Evolutionary conservation across 2,329 filamentous ascomycete species (phyloP), one percentile per base, ranked within the genome.

Genomic region (Fusarium metavorans): DNA sequence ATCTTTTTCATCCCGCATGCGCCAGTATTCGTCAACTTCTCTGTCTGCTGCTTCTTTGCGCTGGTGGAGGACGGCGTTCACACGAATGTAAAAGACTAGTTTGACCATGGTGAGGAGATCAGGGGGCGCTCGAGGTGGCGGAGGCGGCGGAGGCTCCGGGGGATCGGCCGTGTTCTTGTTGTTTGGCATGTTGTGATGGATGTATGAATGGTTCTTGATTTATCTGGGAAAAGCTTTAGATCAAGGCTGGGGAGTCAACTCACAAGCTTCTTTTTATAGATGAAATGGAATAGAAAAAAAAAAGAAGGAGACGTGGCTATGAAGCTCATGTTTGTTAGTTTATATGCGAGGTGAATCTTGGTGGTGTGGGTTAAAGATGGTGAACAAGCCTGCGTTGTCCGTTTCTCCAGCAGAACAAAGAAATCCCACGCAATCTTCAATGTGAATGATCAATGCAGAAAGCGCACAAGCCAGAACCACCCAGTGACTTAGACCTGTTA

Each of bases 21-120:
- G 62, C 16, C 18, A 11, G 16, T 61, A 61, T 23, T 68, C 72
- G 10, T n/a, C 32, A 14, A 20, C 37, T 32, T 35, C 72, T 4
- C 56, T 37, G 20, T 56, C 66, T 20, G 45, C 30, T 9, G 6
- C 27, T 13, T 67, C 62, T 20, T 41, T 32, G 9, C 35, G 45
- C 13, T 25, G 23, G 7, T 34, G 59, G 16, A 67, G 54, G 16
- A 30, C 50, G 5, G 23, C 34, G 11, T 52, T 34, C 13, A 34
- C 34, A 23, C 68, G 68, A 7, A 20, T 32, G 27, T 25, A 27
- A 45, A 75, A 75, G 35, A 74, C 41, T 10, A 41, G 37, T 11
- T 62, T 61, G 54, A 70, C 72, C 5, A 59, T 67, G 9, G 72
- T 73, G 13, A 73, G 43, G 14, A 75, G 20, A 23, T 75, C 62